These are phyloP conservation scores for Pleurostoma richardsiae DNA, from an alignment of 2,329 filamentous ascomycete species.

Conservation along the genomic window DNA sequence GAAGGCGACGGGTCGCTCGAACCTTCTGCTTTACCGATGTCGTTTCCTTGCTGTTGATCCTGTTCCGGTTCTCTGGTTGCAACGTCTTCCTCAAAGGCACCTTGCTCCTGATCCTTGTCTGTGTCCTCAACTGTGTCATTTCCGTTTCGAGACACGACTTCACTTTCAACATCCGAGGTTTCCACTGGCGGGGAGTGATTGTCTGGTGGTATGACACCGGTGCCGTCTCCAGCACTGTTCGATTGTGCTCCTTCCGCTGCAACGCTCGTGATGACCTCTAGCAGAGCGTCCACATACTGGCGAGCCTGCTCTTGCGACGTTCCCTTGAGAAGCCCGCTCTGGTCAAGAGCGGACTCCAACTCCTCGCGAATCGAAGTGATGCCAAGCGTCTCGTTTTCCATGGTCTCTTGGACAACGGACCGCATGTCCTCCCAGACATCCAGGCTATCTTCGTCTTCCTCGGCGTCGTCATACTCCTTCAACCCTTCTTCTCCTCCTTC, in stretches of 20 bases:
- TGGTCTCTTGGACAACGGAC: slow-evolving; percentile 48
- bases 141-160: too few species aligned
- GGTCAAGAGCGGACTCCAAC: slow-evolving; percentile 48
- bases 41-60: too few species aligned
- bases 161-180: too few species aligned
- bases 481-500: slow-evolving; percentile 12
- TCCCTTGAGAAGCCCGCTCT: slow-evolving; percentile 45
- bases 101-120: too few species aligned
- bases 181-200: too few species aligned
- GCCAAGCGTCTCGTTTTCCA: slow-evolving; percentile 52
- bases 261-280: slow-evolving; percentile 22
- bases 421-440: slow-evolving; percentile 50
- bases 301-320: slow-evolving; percentile 39
- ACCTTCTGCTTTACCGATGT: too few species aligned
- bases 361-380: slow-evolving; percentile 46
- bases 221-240: slow-evolving; percentile 7
- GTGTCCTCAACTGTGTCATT: too few species aligned
- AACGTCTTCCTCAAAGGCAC: too few species aligned
- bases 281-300: slow-evolving; percentile 43
- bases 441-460: slow-evolving; percentile 21
- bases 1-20: too few species aligned
- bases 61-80: too few species aligned
- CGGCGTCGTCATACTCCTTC: slow-evolving; percentile 4
- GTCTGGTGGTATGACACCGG: too few species aligned
- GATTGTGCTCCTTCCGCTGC: slow-evolving; percentile 7